A percentile compares a stretch with the other conserved stretches of the same genome.
Conservation (phyloP, 495 filamentous ascomycete species). For the Daldinia vernicosa region DNA sequence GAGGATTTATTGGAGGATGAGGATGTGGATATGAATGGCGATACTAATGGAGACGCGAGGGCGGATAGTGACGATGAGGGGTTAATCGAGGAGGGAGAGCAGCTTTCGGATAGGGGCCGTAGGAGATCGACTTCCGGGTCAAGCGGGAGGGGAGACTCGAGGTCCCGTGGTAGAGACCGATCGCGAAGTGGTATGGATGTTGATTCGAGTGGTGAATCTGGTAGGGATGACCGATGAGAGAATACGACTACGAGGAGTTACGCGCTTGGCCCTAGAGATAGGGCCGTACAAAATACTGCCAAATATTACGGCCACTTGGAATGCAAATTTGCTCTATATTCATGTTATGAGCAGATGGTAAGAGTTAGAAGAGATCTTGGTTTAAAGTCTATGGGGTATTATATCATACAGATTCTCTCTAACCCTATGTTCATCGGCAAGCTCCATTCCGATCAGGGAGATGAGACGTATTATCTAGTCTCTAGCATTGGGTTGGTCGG, state of each 20-base stretch:
- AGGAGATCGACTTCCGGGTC: constrained; percentile 41
- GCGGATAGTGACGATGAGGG: constrained; percentile 39
- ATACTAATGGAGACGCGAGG: constrained; percentile 34
- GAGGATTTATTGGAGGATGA: constrained; percentile 79
- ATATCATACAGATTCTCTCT: constrained; percentile 18
- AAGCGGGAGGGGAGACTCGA: constrained; percentile 33
- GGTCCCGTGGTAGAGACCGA: constrained; percentile 29
- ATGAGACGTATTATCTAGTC: neutral
- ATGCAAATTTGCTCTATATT: neutral
- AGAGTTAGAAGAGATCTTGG: constrained; percentile 11
- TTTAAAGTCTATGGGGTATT: constrained; percentile 29
- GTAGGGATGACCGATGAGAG: constrained; percentile 25
- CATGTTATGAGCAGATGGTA: constrained; percentile 5
- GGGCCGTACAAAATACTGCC: neutral
- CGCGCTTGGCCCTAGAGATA: neutral
- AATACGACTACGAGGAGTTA: neutral
- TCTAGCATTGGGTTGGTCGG: neutral
- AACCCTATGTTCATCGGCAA: neutral
- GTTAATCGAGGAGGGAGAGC: constrained; percentile 26
- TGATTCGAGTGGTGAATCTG: constrained; percentile 39
- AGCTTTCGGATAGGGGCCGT: constrained; percentile 20
- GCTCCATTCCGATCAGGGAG: neutral
- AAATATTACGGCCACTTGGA: constrained; percentile 1
- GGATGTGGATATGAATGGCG: constrained; percentile 45
- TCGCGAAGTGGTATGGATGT: constrained; percentile 51